A percentile compares a stretch with the other conserved stretches of the same genome.
phyloP scores from a whole-genome alignment of 2,329 filamentous ascomycete genomes.

The Aspergillus vadensis region DNA sequence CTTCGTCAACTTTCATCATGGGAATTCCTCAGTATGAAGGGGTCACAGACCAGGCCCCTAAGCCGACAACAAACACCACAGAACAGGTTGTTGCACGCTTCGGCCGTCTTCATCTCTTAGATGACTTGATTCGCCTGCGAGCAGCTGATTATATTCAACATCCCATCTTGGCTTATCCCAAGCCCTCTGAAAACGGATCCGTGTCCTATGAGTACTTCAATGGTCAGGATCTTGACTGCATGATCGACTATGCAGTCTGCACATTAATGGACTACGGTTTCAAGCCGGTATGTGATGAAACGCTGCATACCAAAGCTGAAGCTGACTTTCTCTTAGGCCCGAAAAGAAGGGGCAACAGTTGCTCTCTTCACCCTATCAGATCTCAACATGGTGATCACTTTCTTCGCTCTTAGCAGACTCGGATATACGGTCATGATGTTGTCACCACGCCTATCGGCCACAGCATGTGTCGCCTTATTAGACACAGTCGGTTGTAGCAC shows the following conservation, averaged over 20 bases:
- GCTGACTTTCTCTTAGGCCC: slow-evolving; percentile 16
- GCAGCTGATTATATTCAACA: slow-evolving; percentile 42
- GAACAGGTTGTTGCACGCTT: slow-evolving; percentile 32
- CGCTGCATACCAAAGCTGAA: background rate
- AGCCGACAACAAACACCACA: background rate
- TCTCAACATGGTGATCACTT: slow-evolving; percentile 45
- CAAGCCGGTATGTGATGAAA: slow-evolving; percentile 14
- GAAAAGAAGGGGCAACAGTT: slow-evolving; percentile 28
- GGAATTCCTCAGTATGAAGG: slow-evolving; percentile 20
- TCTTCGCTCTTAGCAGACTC: slow-evolving; percentile 50
- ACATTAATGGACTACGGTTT: slow-evolving; percentile 30
- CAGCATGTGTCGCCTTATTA: slow-evolving; percentile 46
- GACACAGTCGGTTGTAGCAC: slow-evolving; percentile 37
- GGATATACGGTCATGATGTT: slow-evolving; percentile 49
- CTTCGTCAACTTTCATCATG: slow-evolving; percentile 15
- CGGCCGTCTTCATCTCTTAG: slow-evolving; percentile 45
- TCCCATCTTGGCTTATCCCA: slow-evolving; percentile 48
- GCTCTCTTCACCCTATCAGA: slow-evolving; percentile 47
- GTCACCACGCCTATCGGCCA: slow-evolving; percentile 46
- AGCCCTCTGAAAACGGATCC: slow-evolving; percentile 29
- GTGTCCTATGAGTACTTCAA: slow-evolving; percentile 46
- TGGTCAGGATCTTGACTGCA: slow-evolving; percentile 43
- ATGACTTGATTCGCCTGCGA: slow-evolving; percentile 46
- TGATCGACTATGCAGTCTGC: slow-evolving; percentile 43
- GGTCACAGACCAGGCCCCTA: background rate